Evolutionary conservation across 2,329 filamentous ascomycete genomes (phyloP).

Genomic region (Dissoconium aciculare): DNA sequence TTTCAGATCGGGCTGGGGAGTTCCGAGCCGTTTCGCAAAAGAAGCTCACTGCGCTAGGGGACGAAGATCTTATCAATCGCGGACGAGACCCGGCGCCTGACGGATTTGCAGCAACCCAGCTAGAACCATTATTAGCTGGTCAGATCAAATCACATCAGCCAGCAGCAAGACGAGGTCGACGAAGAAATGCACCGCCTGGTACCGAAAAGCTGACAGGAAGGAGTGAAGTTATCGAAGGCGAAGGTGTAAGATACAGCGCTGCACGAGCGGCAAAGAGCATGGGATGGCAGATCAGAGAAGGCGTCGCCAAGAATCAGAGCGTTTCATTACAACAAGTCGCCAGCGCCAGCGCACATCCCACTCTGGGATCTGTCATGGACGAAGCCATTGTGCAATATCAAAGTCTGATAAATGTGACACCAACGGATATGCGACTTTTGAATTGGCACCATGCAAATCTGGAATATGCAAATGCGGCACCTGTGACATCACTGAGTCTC

Average conservation of each 20-base stretch:
- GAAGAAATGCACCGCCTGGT: slow-evolving; percentile 35
- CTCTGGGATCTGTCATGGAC: slow-evolving; percentile 80
- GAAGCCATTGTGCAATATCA: slow-evolving; percentile 82
- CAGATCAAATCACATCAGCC: slow-evolving; percentile 19
- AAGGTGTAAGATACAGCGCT: slow-evolving; percentile 54
- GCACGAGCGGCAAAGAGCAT: slow-evolving; percentile 63
- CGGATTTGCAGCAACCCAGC: slow-evolving; percentile 18
- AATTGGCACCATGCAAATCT: slow-evolving; percentile 99
- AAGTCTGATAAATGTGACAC: slow-evolving; percentile 62
- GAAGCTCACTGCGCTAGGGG: slow-evolving; percentile 62
- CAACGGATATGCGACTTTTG: slow-evolving; percentile 75
- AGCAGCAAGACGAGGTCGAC: slow-evolving; percentile 18
- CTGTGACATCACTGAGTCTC: slow-evolving; percentile 72
- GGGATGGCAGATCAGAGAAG: slow-evolving; percentile 64
- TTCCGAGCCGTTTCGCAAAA: slow-evolving; percentile 68
- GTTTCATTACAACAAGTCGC: slow-evolving; percentile 54
- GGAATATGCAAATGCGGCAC: slow-evolving; percentile 91
- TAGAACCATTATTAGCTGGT: slow-evolving; percentile 20
- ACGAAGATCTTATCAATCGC: slow-evolving; percentile 65
- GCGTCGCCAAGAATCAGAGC: slow-evolving; percentile 39
- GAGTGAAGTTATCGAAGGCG: slow-evolving; percentile 55
- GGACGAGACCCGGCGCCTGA: slow-evolving; percentile 54
- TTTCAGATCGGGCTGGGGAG: slow-evolving; percentile 76
- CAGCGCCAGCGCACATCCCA: slow-evolving; percentile 47
- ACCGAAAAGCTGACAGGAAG: slow-evolving; percentile 52